Conservation (phyloP, 2,329 filamentous ascomycete species). For the Nemania sp. region DNA sequence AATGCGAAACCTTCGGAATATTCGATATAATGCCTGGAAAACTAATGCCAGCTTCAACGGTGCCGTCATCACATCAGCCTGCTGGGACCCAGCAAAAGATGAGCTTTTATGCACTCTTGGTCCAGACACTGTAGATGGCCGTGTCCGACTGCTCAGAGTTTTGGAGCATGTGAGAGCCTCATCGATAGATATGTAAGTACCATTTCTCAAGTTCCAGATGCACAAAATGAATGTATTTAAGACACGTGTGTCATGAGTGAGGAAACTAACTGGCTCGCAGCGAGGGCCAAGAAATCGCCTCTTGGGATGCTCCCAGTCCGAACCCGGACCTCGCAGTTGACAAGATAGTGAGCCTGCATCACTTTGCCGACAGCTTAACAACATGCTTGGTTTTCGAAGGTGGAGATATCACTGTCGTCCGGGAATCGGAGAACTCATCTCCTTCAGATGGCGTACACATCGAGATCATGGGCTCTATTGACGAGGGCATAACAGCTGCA, state of each 20-base stretch:
- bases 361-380: conserved; percentile 78
- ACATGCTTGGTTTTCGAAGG: conserved; percentile 84
- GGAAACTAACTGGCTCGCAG: conserved; percentile 30
- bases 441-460: conserved; percentile 72
- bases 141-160: conserved; percentile 71
- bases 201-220: too few relatives aligned
- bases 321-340: conserved; percentile 76
- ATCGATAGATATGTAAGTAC: conserved; percentile 46
- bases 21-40: conserved; percentile 68
- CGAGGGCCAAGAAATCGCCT: conserved; percentile 62
- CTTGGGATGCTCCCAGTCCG: conserved; percentile 86
- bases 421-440: conserved; percentile 60
- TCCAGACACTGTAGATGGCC: conserved; percentile 68
- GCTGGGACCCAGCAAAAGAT: conserved; percentile 83
- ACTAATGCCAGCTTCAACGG: conserved; percentile 51
- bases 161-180: conserved; percentile 46
- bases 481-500: conserved; percentile 86
- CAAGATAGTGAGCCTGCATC: conserved; percentile 75
- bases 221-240: too few relatives aligned
- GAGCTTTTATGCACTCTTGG: conserved; percentile 83
- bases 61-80: conserved; percentile 70
- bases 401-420: conserved; percentile 86
- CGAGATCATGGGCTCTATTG: conserved; percentile 93
- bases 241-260: background rate
- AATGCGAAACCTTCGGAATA: conserved; percentile 89